Percentiles rank a stretch among this genome's conserved stretches.
These are phyloP conservation scores for Panus rudis DNA, from an alignment of 768 basidiomycete species.

Conservation along the genomic window DNA sequence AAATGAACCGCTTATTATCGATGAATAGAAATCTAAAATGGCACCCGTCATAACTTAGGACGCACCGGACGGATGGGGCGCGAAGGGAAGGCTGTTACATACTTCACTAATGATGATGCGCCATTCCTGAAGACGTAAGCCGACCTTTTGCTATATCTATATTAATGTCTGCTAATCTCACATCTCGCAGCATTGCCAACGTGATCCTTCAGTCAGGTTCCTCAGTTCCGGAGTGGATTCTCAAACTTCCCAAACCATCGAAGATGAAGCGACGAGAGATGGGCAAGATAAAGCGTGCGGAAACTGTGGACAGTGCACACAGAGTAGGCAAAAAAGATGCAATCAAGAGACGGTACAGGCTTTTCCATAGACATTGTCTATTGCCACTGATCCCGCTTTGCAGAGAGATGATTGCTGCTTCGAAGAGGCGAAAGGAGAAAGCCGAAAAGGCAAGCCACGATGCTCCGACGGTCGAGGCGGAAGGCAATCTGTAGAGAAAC, in stretches of 20 bases:
- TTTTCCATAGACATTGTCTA: background rate
- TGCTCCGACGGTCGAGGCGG: slow-evolving; percentile 10
- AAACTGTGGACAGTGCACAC: slow-evolving; percentile 64
- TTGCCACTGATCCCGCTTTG: slow-evolving; percentile 11
- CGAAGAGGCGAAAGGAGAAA: slow-evolving; percentile 56
- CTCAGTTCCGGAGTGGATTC: slow-evolving; percentile 88
- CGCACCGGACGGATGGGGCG: slow-evolving; percentile 93
- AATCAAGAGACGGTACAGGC: slow-evolving; percentile 59
- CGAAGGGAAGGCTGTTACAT: slow-evolving; percentile 90
- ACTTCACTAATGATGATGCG: slow-evolving; percentile 91
- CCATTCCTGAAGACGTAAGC: slow-evolving; percentile 84
- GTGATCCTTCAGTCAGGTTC: slow-evolving; percentile 92
- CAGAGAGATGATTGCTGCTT: slow-evolving; percentile 76
- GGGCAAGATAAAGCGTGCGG: slow-evolving; percentile 77
- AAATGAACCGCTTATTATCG: slow-evolving; percentile 6
- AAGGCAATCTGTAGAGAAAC: too few relatives aligned
- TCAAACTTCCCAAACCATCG: slow-evolving; percentile 89
- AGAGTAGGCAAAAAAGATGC: slow-evolving; percentile 63
- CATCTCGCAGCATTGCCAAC: slow-evolving; percentile 74
- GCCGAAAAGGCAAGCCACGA: slow-evolving; percentile 15
- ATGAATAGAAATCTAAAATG: background rate
- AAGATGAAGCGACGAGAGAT: slow-evolving; percentile 82
- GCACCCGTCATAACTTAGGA: slow-evolving; percentile 35
- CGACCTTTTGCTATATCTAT: slow-evolving; percentile 4
- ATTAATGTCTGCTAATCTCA: slow-evolving; percentile 1